Percentiles rank a stretch among this genome's conserved stretches.
These are phyloP conservation scores for Phytophthora litchii DNA, from an alignment of 352 stramenopile species.

Conservation along the genomic window DNA sequence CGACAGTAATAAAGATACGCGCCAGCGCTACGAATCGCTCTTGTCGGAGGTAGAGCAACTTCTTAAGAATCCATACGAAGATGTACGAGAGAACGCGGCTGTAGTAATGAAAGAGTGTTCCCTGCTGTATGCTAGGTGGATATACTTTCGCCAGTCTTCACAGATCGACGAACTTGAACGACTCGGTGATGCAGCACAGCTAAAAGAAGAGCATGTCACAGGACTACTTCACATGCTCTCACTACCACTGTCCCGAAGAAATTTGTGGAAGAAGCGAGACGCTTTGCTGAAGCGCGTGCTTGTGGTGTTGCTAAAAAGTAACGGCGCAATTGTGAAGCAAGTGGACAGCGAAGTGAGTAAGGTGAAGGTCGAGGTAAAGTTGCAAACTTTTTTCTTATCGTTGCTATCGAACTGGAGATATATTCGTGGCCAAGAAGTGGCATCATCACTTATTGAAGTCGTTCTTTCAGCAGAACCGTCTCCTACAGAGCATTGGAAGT, in stretches of 20 bases:
- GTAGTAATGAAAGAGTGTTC: conserved; percentile 57
- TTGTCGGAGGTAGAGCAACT: conserved; percentile 55
- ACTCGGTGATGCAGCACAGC: conserved; percentile 24
- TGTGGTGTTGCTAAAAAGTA: conserved; percentile 51
- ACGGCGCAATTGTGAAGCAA: conserved; percentile 53
- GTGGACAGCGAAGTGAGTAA: conserved; percentile 65
- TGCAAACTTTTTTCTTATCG: conserved; percentile 60
- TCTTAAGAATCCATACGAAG: conserved; percentile 63
- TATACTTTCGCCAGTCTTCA: conserved; percentile 46
- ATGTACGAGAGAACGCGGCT: conserved; percentile 45
- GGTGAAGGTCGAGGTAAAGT: conserved; percentile 53
- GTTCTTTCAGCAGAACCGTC: conserved; percentile 49
- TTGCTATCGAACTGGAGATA: conserved; percentile 64
- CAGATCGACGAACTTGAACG: conserved; percentile 58
- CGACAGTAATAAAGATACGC: conserved; percentile 16
- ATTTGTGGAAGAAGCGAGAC: conserved; percentile 58
- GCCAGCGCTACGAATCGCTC: conserved; percentile 47
- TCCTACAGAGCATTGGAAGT: conserved; percentile 69
- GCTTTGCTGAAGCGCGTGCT: conserved; percentile 47
- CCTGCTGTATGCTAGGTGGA: conserved; percentile 61
- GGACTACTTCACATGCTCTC: conserved; percentile 50
- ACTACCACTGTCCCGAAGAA: conserved; percentile 39
- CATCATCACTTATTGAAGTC: conserved; percentile 31
- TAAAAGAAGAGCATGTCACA: conserved; percentile 51
- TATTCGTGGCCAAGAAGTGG: conserved; percentile 26